Evolutionary conservation across 345 rosid species (phyloP).

Genomic region (Ricinus communis): DNA sequence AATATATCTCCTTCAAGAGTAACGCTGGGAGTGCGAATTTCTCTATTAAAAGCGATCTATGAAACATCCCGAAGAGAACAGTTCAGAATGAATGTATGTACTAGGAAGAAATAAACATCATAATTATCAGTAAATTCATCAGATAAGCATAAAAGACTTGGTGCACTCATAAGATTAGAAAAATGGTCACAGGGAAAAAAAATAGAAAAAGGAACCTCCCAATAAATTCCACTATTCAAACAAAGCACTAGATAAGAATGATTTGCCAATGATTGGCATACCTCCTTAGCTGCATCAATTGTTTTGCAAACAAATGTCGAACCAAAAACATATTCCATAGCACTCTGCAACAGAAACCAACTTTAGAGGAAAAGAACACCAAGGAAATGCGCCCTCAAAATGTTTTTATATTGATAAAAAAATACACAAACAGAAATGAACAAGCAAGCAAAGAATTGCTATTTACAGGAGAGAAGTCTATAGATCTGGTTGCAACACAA

Average conservation of each 20-base stretch:
- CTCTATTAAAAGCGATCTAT: conserved; percentile 81
- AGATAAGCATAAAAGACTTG: neutral
- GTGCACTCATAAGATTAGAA: neutral
- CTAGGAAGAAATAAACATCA: neutral
- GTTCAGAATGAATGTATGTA: neutral
- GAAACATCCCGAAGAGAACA: conserved; percentile 14
- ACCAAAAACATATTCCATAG: conserved; percentile 94
- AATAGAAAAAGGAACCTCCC: neutral
- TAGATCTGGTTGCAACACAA: neutral
- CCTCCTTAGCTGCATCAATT: conserved; percentile 86
- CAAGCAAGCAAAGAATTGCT: neutral
- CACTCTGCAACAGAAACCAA: conserved; percentile 56
- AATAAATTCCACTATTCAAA: neutral
- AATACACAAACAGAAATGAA: neutral
- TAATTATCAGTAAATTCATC: neutral
- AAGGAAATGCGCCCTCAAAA: neutral
- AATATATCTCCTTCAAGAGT: conserved; percentile 95
- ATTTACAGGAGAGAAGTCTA: neutral
- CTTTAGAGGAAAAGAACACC: conserved; percentile 11
- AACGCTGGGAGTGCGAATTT: conserved; percentile 73
- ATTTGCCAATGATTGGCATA: conserved; percentile 25
- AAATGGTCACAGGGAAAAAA: neutral
- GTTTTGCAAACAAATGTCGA: conserved; percentile 93
- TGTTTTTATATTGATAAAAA: neutral
- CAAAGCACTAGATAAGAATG: neutral